phyloP scores from a whole-genome alignment of 768 basidiomycete genomes.

The Trametes coccinea region DNA sequence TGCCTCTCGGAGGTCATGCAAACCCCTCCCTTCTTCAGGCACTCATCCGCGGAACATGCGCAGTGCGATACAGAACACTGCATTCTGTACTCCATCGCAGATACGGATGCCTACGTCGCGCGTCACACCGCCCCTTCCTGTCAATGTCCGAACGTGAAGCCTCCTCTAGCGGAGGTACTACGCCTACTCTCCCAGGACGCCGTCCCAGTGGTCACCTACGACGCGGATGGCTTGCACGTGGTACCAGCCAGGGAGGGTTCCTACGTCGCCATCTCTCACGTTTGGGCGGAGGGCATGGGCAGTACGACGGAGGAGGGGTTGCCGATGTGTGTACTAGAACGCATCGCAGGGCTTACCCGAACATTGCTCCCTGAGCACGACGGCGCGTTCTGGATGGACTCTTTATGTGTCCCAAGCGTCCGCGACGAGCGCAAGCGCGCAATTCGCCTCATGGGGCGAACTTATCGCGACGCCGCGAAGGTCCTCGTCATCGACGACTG shows the following conservation, averaged over 20 bases:
- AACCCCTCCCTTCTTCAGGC: too few relatives aligned
- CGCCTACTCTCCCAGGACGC: background rate
- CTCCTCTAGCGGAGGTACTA: background rate
- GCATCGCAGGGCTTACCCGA: background rate
- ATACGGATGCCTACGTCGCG: background rate
- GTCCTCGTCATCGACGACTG: constrained; percentile 15
- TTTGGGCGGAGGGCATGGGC: background rate
- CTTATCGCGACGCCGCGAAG: constrained; percentile 10
- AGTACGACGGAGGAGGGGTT: background rate
- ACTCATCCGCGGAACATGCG: too few relatives aligned
- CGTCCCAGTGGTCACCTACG: background rate
- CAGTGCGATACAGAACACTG: too few relatives aligned
- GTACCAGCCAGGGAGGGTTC: background rate
- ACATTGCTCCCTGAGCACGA: background rate
- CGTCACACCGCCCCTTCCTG: background rate
- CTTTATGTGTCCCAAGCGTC: constrained; percentile 12
- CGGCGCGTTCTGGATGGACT: constrained; percentile 20
- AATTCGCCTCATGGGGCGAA: constrained; percentile 17
- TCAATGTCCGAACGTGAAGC: constrained; percentile 1
- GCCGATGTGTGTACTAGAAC: background rate
- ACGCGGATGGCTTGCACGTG: background rate
- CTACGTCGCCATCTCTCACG: constrained; percentile 2
- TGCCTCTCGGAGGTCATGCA: too few relatives aligned
- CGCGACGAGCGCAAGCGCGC: constrained; percentile 9
- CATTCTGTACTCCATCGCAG: too few relatives aligned